phyloP scores from a whole-genome alignment of 169 alveolate genomes.

The Plasmodium coatneyi region DNA sequence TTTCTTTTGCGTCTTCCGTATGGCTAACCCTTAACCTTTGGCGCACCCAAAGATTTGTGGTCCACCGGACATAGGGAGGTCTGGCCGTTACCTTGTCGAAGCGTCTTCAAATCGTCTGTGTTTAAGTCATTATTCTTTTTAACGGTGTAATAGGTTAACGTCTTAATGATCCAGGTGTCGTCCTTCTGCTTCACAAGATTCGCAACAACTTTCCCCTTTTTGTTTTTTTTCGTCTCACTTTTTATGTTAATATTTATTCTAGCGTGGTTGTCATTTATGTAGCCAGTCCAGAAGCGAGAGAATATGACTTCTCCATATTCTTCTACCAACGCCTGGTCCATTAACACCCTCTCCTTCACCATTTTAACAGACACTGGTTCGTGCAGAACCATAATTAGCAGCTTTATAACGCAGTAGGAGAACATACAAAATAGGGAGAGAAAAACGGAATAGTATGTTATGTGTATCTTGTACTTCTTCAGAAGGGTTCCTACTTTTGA shows the following conservation, averaged over 20 bases:
- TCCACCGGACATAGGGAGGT: constrained; percentile 21
- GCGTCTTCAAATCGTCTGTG: constrained; percentile 62
- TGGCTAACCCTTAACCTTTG: neutral
- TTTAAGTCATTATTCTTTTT: constrained; percentile 51
- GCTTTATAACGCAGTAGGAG: constrained; percentile 20
- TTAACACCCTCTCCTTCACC: constrained; percentile 51
- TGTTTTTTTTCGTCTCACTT: constrained; percentile 20
- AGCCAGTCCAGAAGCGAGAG: constrained; percentile 56
- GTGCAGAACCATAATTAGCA: constrained; percentile 26
- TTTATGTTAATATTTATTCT: constrained; percentile 21
- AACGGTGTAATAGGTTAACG: constrained; percentile 55
- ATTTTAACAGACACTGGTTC: constrained; percentile 32
- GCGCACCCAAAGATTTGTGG: neutral
- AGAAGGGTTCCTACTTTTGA: neutral
- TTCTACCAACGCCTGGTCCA: constrained; percentile 26
- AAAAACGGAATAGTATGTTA: constrained; percentile 27
- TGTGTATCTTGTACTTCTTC: constrained; percentile 11
- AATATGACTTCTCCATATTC: constrained; percentile 40
- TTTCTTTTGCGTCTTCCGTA: neutral
- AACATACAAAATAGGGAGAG: constrained; percentile 24
- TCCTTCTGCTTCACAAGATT: constrained; percentile 37
- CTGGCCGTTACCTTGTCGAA: neutral
- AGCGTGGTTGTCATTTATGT: constrained; percentile 34
- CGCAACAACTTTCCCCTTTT: constrained; percentile 45
- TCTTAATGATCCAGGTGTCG: constrained; percentile 38